Percentiles rank a stretch among this genome's conserved stretches.
Conservation (phyloP, 805 yeast species). For the Teunomyces lycoperdinae region DNA sequence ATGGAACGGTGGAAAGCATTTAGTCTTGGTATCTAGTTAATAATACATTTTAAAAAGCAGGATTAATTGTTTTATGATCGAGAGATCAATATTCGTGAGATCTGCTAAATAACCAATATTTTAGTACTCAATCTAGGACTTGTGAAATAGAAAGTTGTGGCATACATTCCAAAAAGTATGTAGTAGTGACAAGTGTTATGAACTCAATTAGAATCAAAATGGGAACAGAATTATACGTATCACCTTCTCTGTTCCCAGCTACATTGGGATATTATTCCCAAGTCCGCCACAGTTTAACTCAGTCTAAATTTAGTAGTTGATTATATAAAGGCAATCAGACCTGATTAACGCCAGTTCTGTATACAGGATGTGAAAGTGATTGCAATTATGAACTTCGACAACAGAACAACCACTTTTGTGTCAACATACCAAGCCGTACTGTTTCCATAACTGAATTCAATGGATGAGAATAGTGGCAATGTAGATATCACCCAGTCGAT, state of each 20-base stretch:
- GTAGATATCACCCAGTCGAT: no score
- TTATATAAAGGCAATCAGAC: no score
- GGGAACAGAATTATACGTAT: background rate
- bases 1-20: background rate
- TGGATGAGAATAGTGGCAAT: no score
- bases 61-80: background rate
- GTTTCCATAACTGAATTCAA: no score
- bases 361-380: no score
- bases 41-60: constrained; percentile 1
- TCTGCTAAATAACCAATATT: constrained; percentile 27
- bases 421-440: no score
- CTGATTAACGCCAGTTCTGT: no score
- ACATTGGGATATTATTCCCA: constrained; percentile 23
- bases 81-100: constrained; percentile 34
- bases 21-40: background rate
- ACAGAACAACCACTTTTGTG: no score
- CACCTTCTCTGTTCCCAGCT: background rate
- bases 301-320: no score
- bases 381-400: no score
- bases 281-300: constrained; percentile 16
- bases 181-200: constrained; percentile 28
- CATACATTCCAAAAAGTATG: constrained; percentile 43
- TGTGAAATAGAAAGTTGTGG: constrained; percentile 29
- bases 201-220: no score
- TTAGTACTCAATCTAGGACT: constrained; percentile 52